Percentiles rank a stretch among this genome's conserved stretches.
Evolutionary conservation across 495 filamentous ascomycete species (phyloP).

Genomic region (Filosporella fistucella): DNA sequence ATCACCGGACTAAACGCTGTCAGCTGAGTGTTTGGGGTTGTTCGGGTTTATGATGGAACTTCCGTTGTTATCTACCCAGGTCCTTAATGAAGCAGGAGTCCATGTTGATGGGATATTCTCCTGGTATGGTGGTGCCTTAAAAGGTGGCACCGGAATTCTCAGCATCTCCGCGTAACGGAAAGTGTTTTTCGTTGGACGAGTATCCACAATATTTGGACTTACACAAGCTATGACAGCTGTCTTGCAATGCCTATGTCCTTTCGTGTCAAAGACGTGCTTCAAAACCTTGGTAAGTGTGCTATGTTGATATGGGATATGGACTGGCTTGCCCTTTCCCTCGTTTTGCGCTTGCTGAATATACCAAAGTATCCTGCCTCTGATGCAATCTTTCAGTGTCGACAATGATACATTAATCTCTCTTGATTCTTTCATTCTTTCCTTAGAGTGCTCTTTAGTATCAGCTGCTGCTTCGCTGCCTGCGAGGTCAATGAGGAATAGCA

Average conservation of each 20-base stretch:
- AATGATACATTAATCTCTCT: conserved; percentile 43
- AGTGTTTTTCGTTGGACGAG: conserved; percentile 23
- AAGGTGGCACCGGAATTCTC: conserved; percentile 17
- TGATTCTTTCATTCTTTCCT: conserved; percentile 34
- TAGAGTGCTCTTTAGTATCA: conserved; percentile 26
- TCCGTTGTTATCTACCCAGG: conserved; percentile 18
- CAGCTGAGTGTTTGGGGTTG: not conserved
- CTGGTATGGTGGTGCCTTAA: not conserved
- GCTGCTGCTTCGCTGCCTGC: conserved; percentile 38
- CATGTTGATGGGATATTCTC: conserved; percentile 7
- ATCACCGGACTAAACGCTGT: conserved; percentile 11
- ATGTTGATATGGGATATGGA: conserved; percentile 30
- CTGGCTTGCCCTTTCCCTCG: conserved; percentile 20
- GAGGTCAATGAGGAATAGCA: conserved; percentile 41
- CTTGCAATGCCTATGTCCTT: conserved; percentile 15
- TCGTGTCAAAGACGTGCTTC: conserved; percentile 30
- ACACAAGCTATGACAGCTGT: conserved; percentile 31
- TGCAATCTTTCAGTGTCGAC: conserved; percentile 36
- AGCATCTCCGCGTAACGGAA: conserved; percentile 26
- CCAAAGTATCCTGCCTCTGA: conserved; percentile 22
- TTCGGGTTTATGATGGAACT: not conserved
- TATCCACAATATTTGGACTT: conserved; percentile 22
- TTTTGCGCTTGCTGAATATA: not conserved
- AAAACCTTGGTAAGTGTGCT: conserved; percentile 34
- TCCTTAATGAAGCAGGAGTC: conserved; percentile 6